Evolutionary conservation across 306 rosid species (phyloP), one percentile per base, ranked within the genome.

Genomic region (Betula pendula): DNA sequence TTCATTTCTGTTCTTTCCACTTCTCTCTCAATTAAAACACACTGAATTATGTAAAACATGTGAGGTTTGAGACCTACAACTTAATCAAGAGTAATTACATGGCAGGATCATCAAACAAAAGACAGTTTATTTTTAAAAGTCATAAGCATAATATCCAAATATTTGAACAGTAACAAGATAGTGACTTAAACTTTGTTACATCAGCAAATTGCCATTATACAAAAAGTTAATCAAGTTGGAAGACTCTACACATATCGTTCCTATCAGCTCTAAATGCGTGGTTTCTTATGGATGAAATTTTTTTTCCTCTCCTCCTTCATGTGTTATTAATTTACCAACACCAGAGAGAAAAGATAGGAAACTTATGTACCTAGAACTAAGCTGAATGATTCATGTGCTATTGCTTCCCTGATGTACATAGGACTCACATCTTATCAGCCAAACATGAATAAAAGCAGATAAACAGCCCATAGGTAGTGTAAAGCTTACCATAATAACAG

Each of bases 401-500:
- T n/a, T 35, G 25, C 15, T 65, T 38, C 38, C 47, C 22, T 38
- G 3, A 38, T 38, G 24, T 38, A 56, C 15, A 11, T 24, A 56
- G n/a, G 47, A 65, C 43, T 62, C 68, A 59, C 27, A 31, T 25
- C 47, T 38, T 17, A 38, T 19, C 48, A 33, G 17, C 16, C 27
- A 6, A 19, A 62, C 42, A 77, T 27, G 13, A 66, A 38, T 58
- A 69, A 38, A 73, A 56, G 51, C 49, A 33, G 63, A 76, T 51
- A 13, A 52, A 60, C 35, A 73, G 56, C 20, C 42, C 14, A 51
- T 45, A 38, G 72, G 44, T 40, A 68, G 22, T 49, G 40, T 66
- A 47, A 72, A 81, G 48, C 76, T 79, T 83, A 90, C 94, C 90
- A 82, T 25, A 55, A 86, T 48, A 79, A 90, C 89, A 24, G 94